Conservation (phyloP, 2,329 filamentous ascomycete species). For the Beauveria pseudobassiana region DNA sequence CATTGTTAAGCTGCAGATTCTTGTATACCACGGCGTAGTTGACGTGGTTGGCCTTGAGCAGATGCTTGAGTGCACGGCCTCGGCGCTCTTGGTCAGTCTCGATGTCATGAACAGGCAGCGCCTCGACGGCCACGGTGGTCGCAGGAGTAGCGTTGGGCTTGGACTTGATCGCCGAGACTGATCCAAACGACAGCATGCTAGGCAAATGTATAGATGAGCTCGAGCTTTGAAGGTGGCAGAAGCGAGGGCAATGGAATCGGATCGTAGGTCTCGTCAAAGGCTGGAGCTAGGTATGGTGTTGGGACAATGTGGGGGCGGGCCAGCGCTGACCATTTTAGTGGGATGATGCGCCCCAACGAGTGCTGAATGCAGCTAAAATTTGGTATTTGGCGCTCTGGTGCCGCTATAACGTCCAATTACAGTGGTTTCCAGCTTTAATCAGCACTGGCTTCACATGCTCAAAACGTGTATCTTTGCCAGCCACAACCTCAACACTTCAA, state of each 20-base stretch:
- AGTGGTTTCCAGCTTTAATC: not conserved
- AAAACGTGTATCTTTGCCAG: too few species aligned
- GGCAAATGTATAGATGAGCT: slow-evolving; percentile 20
- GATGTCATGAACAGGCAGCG: slow-evolving; percentile 68
- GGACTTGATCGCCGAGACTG: slow-evolving; percentile 10
- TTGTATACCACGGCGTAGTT: slow-evolving; percentile 82
- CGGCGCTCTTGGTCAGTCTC: slow-evolving; percentile 75
- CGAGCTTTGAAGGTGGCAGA: not conserved
- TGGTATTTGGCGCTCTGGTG: not conserved
- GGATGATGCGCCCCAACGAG: slow-evolving; percentile 6
- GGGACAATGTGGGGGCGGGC: slow-evolving; percentile 6
- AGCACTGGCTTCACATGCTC: not conserved
- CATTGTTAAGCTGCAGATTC: slow-evolving; percentile 69
- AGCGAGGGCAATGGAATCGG: not conserved
- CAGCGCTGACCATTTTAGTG: not conserved
- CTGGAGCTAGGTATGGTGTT: not conserved
- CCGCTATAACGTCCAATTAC: not conserved
- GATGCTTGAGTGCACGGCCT: slow-evolving; percentile 77
- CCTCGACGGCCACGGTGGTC: slow-evolving; percentile 18
- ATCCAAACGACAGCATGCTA: slow-evolving; percentile 27
- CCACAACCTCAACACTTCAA: not conserved
- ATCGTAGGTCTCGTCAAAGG: not conserved
- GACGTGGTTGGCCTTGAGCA: slow-evolving; percentile 85
- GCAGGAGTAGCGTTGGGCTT: not conserved
- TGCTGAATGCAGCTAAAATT: not conserved